Evolutionary conservation across 2,329 filamentous ascomycete species (phyloP), one percentile per base, ranked within the genome.

Genomic region (Fusarium temperatum): DNA sequence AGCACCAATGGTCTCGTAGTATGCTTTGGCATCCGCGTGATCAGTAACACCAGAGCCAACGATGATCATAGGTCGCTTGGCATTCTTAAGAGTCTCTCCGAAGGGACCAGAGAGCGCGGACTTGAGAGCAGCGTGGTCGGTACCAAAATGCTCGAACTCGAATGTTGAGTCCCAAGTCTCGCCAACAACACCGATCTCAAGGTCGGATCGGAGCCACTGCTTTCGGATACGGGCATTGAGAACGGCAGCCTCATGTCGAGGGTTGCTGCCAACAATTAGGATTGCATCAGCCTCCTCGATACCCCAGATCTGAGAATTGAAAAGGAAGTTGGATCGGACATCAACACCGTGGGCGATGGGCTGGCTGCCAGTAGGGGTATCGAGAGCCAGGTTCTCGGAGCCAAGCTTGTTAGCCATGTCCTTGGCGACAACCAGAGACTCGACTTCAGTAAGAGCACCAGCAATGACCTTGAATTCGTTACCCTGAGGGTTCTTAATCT

Each of bases 381-480:
- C 96, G 50, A 98, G 90, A 71, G 95, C 94, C 70, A 99, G 88
- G 83, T 98, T 99, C 78, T 99, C 96, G 7, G 96, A 98, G 71
- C 95, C 95, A 73, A 99, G 93, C 85, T 92, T 96, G 89, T 99
- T 99, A 78, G 95, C 94, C 75, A 99, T 88, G 80, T 99, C 96
- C 88, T 99, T 99, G 87, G 97, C 94, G 63, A 96, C 96, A 71
- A 98, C 96, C 75, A 99, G 88, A 26, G 95, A 94, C 86, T 99
- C 96, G 13, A 94, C 93, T 82, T 99, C 96, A 56, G 93, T 92
- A 55, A 99, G 89, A 79, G 96, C 94, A 78, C 96, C 96, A 77
- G 96, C 94, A 81, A 99, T 90, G 39, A 92, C 93, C 89, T 98
- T 98, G 88, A 99, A 96, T 84, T 99, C 96, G 81, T 99, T 94